Evolutionary conservation across 768 basidiomycete species (phyloP).

Genomic region (Paxillus ammoniavirescens): DNA sequence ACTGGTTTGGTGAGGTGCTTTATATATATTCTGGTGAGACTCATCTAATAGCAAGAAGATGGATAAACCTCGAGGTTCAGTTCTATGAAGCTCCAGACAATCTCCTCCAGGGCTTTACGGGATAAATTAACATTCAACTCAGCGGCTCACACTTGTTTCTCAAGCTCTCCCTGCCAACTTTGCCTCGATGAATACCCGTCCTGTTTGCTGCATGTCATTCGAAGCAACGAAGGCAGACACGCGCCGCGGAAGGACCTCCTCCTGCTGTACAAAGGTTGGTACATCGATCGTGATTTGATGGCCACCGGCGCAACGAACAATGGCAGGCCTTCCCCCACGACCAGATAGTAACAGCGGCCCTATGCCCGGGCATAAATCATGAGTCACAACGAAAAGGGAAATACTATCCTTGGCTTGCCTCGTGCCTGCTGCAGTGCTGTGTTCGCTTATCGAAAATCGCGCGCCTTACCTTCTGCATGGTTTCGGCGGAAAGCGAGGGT

Average conservation of each 20-base stretch:
- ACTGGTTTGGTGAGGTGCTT: constrained; percentile 4
- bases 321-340: constrained; percentile 4
- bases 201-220: constrained; percentile 7
- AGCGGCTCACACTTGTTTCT: constrained; percentile 15
- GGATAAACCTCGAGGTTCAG: constrained; percentile 14
- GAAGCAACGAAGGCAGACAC: constrained; percentile 17
- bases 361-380: background rate
- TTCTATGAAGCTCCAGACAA: constrained; percentile 19
- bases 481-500: constrained; percentile 9
- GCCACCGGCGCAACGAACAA: constrained; percentile 2
- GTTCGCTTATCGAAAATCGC: constrained; percentile 3
- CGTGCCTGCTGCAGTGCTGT: constrained; percentile 14
- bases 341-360: constrained; percentile 2
- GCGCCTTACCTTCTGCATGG: constrained; percentile 20
- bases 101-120: constrained; percentile 7
- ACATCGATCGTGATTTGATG: constrained; percentile 28
- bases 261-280: background rate
- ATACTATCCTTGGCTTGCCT: constrained; percentile 20
- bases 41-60: constrained; percentile 13
- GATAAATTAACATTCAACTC: constrained; percentile 26
- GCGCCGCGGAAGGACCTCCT: constrained; percentile 8
- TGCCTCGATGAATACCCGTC: constrained; percentile 13
- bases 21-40: constrained; percentile 19
- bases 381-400: constrained; percentile 27
- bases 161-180: constrained; percentile 1